A percentile compares a stretch with the other conserved stretches of the same genome.
These are phyloP conservation scores for Solanum hybrid DNA, from an alignment of 305 asterid genomes.

Conservation along the genomic window DNA sequence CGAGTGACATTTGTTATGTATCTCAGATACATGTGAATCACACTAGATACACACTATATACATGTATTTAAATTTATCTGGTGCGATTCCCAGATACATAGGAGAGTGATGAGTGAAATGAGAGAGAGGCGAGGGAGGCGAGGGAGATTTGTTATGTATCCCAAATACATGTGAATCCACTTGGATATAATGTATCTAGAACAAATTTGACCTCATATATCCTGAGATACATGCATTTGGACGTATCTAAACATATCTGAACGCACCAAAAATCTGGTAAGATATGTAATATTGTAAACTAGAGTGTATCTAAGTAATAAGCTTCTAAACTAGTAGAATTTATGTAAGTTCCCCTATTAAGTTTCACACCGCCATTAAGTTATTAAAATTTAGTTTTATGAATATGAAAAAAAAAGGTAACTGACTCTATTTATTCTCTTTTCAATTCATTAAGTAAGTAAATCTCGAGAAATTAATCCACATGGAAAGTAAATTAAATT, in stretches of 20 bases:
- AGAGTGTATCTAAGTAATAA: not conserved
- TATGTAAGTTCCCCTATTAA: not conserved
- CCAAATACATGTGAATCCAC: not conserved
- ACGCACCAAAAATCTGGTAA: not conserved
- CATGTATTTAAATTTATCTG: not conserved
- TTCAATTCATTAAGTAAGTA: not conserved
- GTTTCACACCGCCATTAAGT: not conserved
- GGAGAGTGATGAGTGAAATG: not conserved
- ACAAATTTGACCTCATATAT: not conserved
- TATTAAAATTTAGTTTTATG: not conserved
- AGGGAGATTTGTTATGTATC: not conserved
- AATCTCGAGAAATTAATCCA: not conserved
- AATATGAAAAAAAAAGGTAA: too few relatives aligned
- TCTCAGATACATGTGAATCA: not conserved
- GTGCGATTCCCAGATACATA: not conserved
- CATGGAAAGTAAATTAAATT: not conserved
- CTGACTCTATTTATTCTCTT: not conserved
- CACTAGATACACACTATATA: not conserved
- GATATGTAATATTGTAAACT: not conserved
- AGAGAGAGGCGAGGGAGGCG: not conserved
- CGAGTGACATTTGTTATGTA: not conserved
- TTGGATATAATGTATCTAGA: not conserved
- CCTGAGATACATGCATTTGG: not conserved
- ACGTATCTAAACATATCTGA: not conserved
- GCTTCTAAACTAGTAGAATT: not conserved